Base-by-base conservation (phyloP, 1,284 basidiomycete species). In the Leccinum fuscescens region DNA sequence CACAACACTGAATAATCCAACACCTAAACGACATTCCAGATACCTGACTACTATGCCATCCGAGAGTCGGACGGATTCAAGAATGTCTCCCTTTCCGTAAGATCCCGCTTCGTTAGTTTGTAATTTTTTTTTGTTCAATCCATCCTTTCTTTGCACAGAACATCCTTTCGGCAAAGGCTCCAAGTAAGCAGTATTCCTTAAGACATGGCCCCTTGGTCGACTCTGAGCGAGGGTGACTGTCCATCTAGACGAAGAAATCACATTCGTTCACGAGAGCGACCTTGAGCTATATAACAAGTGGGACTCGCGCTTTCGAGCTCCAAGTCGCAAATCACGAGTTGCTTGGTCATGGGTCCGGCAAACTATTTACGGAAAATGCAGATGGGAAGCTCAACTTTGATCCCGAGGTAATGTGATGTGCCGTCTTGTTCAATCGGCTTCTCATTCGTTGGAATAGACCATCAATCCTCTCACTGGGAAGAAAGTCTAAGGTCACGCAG, bases 311-410 rank as follows among this genome's bases (percentile, higher is more conserved):
- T 0, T 93, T 93, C 65, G 92, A 93, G 65, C 78, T 94, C 0
- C 92, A 93, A 67, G 92, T 94, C 11, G 92, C 91, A 11, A 93
- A 91, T 69, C 92, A 94, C 69, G 92, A 93, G 66, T 76, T 93
- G 2, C 81, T 92, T 4, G 90, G 90, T 0, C 90, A 92, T 65
- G 89, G 89, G 9, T 88, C 87, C 8, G 92, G 92, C 20, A 92
- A 92, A 69, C 75, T 91, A 1, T 90, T 93, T 71, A 84, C 88
- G 66, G 90, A 94, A 72, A 79, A 82, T 61, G 78, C 82, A 1
- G 83, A 92, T 69, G 92, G 92, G 6, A 85, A 80, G 55, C 83
- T 86, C 73, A 94, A 94, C 75, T 94, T 94, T 67, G 86, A 91
- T 69, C 81, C 83, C 4, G 80, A 82, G 64, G 70, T 70, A 85